Evolutionary conservation across 2,329 filamentous ascomycete species (phyloP).

Genomic region (Cordyceps farinosa): DNA sequence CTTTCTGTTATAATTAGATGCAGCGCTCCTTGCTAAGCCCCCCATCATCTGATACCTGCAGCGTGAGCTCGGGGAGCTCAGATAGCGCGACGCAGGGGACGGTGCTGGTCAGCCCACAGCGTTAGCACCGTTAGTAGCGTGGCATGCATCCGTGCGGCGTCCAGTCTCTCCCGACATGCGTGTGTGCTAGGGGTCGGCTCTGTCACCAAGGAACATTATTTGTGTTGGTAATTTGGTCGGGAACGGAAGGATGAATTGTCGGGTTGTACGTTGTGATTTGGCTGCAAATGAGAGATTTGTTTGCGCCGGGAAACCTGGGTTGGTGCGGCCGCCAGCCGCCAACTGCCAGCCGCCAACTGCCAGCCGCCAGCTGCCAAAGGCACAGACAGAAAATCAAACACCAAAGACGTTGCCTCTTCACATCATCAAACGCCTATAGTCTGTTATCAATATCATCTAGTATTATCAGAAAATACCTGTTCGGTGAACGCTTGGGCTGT

Average conservation of each 20-base stretch:
- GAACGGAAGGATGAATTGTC: neutral
- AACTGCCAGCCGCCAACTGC: neutral
- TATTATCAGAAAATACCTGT: neutral
- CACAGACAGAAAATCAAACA: neutral
- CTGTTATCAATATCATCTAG: neutral
- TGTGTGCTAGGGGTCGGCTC: neutral
- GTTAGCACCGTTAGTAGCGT: neutral
- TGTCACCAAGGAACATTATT: neutral
- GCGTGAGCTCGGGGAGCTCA: neutral
- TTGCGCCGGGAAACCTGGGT: neutral
- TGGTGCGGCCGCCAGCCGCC: neutral
- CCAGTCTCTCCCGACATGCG: neutral
- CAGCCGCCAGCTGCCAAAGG: neutral
- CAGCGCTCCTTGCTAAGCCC: neutral
- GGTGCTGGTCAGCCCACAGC: neutral
- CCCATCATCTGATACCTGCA: constrained; percentile 9
- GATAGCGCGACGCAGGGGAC: neutral
- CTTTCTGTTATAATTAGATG: neutral
- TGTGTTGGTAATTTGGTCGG: neutral
- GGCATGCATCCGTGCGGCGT: neutral
- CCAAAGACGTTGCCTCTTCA: neutral
- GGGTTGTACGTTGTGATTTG: neutral
- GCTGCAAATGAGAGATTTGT: neutral
- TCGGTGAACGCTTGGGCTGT: neutral
- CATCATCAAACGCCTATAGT: neutral